A percentile compares a stretch with the other conserved stretches of the same genome.
Evolutionary conservation across 768 basidiomycete genomes (phyloP).

Genomic region (Ramaria sp.): DNA sequence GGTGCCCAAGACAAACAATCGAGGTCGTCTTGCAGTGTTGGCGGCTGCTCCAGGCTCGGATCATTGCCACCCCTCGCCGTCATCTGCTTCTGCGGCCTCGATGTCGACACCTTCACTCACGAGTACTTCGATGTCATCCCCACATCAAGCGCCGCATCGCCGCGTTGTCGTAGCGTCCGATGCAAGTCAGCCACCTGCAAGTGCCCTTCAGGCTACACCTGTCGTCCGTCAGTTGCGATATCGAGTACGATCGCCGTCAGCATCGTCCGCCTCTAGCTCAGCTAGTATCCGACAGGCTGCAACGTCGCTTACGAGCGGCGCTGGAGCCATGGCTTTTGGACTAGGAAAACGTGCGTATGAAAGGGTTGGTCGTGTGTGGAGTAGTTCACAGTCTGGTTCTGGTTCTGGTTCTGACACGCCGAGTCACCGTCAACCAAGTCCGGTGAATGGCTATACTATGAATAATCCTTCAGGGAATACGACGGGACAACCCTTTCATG

Average conservation of each 20-base stretch:
- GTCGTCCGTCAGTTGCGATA: conserved; percentile 6
- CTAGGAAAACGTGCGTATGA: conserved; percentile 59
- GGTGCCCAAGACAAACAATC: conserved; percentile 31
- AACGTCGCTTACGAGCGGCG: conserved; percentile 59
- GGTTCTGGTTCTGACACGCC: conserved; percentile 24
- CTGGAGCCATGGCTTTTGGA: conserved; percentile 52
- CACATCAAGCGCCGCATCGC: background rate
- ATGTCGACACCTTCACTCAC: conserved; percentile 11
- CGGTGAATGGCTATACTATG: background rate
- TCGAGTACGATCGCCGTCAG: conserved; percentile 6
- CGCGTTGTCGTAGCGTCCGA: background rate
- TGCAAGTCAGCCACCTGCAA: background rate
- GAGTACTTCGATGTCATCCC: background rate
- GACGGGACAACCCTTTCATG: background rate
- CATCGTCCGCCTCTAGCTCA: background rate
- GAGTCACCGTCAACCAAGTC: conserved; percentile 33
- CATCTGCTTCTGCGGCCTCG: conserved; percentile 10
- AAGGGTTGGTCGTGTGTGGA: conserved; percentile 61
- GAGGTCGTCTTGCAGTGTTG: conserved; percentile 39
- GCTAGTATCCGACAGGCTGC: conserved; percentile 43
- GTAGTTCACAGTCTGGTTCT: conserved; percentile 15
- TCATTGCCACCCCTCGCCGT: conserved; percentile 13
- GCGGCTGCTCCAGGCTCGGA: conserved; percentile 19
- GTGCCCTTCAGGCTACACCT: background rate
- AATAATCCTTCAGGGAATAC: background rate